Conservation (phyloP, 1,284 basidiomycete genomes). For the Puccinia triticina region DNA sequence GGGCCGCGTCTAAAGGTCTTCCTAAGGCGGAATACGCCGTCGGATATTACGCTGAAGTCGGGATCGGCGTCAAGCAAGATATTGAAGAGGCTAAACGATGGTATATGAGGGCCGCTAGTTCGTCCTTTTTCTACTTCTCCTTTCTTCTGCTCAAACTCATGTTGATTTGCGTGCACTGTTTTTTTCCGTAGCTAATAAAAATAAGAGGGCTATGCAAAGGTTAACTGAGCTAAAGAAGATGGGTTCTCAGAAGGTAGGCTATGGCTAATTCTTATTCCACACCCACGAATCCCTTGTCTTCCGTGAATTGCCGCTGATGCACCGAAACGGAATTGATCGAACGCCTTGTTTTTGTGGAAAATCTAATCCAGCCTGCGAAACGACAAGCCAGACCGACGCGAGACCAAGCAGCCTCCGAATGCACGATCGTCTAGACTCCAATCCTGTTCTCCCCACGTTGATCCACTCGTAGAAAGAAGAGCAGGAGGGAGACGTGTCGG, state of each 20-base stretch:
- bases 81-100: conserved; percentile 93
- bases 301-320: conserved; percentile 45
- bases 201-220: conserved; percentile 90
- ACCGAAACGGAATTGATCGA: conserved; percentile 62
- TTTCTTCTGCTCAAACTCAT: conserved; percentile 27
- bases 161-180: not conserved
- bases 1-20: conserved; percentile 62
- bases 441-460: too few species aligned
- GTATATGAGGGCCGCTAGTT: conserved; percentile 77
- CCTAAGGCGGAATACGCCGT: conserved; percentile 74
- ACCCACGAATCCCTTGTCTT: not conserved
- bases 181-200: conserved; percentile 74
- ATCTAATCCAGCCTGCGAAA: conserved; percentile 69
- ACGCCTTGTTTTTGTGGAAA: conserved; percentile 17
- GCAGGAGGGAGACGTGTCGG: too few species aligned
- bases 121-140: conserved; percentile 68
- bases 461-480: too few species aligned
- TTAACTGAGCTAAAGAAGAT: conserved; percentile 72
- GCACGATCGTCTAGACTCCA: conserved; percentile 70
- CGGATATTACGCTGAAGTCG: conserved; percentile 90
- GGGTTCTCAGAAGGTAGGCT: conserved; percentile 51
- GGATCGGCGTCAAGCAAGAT: conserved; percentile 95
- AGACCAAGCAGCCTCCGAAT: conserved; percentile 87
- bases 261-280: not conserved
- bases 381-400: conserved; percentile 81